phyloP scores from a whole-genome alignment of 345 rosid genomes.

The Citrus cavaleriei region DNA sequence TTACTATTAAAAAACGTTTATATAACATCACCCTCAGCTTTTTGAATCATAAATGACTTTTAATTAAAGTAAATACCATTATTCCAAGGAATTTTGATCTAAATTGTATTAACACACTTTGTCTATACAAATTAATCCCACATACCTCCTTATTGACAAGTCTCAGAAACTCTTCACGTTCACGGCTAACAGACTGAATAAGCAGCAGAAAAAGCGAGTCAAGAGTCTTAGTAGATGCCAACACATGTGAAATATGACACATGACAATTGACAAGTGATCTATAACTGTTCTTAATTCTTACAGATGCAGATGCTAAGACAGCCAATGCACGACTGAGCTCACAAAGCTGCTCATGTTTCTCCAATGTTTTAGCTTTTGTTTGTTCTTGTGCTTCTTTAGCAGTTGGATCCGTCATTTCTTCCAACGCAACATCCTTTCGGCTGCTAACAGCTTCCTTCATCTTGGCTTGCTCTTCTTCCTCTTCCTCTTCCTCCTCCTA shows the following conservation, averaged over 20 bases:
- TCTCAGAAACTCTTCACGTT: conserved; percentile 90
- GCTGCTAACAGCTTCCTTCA: conserved; percentile 61
- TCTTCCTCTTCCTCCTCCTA: conserved; percentile 92
- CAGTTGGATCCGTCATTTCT: conserved; percentile 65
- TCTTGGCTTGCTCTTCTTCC: conserved; percentile 83
- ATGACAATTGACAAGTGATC: background rate
- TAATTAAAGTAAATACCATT: background rate
- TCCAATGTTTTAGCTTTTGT: conserved; percentile 81
- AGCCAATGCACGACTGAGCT: conserved; percentile 95
- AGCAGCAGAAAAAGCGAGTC: conserved; percentile 18
- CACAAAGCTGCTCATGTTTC: conserved; percentile 94
- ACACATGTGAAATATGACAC: background rate
- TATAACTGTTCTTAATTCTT: conserved; percentile 26
- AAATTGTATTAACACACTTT: background rate
- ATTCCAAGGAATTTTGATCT: background rate
- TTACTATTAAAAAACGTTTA: background rate
- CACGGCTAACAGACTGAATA: conserved; percentile 86
- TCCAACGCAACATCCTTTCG: conserved; percentile 81
- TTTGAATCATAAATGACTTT: background rate
- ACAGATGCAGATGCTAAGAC: conserved; percentile 97
- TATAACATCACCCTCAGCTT: background rate
- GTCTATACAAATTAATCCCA: background rate
- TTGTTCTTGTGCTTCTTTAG: conserved; percentile 70
- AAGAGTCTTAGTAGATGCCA: conserved; percentile 9
- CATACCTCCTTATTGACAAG: conserved; percentile 89